These are phyloP conservation scores for Lentinula detonsa DNA, from an alignment of 768 basidiomycete species.

Conservation along the genomic window DNA sequence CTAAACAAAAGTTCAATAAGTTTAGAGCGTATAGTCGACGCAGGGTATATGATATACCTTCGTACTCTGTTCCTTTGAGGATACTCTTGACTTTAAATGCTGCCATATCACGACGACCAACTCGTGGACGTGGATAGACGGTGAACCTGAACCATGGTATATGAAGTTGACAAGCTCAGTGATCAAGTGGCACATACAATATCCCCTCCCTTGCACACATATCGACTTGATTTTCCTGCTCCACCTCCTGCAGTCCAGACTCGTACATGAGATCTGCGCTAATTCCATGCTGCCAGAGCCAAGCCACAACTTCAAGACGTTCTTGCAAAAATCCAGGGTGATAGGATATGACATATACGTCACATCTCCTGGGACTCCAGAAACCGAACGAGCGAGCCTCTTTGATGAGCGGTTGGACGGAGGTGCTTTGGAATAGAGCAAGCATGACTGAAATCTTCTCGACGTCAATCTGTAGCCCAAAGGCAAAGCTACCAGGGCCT, in stretches of 20 bases:
- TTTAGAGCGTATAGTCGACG: background rate
- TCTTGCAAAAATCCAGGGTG: conserved; percentile 72
- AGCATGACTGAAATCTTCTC: conserved; percentile 72
- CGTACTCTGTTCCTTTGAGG: conserved; percentile 69
- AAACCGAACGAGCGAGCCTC: conserved; percentile 81
- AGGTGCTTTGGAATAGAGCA: conserved; percentile 63
- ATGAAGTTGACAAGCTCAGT: background rate
- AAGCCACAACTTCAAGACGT: conserved; percentile 68
- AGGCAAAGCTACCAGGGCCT: conserved; percentile 52
- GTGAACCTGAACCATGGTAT: conserved; percentile 32
- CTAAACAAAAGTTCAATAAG: conserved; percentile 13
- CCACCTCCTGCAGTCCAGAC: conserved; percentile 52
- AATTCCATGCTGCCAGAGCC: conserved; percentile 77
- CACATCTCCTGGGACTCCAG: conserved; percentile 86
- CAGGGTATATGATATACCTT: conserved; percentile 38
- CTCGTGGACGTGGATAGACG: conserved; percentile 49
- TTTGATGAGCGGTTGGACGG: conserved; percentile 65
- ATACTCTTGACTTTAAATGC: conserved; percentile 84
- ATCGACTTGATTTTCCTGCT: conserved; percentile 62
- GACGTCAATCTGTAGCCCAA: conserved; percentile 71
- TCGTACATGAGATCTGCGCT: conserved; percentile 90
- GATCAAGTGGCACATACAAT: conserved; percentile 40
- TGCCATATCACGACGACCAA: conserved; percentile 49
- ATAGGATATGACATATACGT: conserved; percentile 80
- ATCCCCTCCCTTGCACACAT: conserved; percentile 79